Evolutionary conservation across 495 filamentous ascomycete genomes (phyloP).

Genomic region (Cercophora samala): DNA sequence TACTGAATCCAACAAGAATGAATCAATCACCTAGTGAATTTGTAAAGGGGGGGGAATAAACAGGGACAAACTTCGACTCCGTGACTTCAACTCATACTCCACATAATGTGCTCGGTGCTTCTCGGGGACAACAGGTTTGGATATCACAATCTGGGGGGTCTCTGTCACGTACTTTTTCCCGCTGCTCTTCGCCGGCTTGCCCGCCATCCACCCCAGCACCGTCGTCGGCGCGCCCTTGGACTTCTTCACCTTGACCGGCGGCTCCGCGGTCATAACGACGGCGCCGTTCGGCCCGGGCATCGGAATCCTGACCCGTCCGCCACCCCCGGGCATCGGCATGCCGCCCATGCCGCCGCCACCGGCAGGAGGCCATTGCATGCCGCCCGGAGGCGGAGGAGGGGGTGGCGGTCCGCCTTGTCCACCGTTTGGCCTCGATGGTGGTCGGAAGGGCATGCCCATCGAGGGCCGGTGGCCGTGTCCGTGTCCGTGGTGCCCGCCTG

Average conservation of each 20-base stretch:
- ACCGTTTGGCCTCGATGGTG: constrained; percentile 16
- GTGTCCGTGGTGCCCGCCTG: constrained; percentile 9
- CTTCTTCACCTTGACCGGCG: neutral
- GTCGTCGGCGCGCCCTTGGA: constrained; percentile 2
- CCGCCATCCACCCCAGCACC: constrained; percentile 42
- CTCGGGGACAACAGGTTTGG: constrained; percentile 1
- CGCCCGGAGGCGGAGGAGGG: constrained; percentile 20
- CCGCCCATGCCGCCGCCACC: constrained; percentile 6
- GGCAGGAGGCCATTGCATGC: neutral
- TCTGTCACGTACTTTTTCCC: constrained; percentile 34
- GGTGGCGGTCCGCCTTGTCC: constrained; percentile 20
- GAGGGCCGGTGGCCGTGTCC: neutral
- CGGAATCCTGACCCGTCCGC: neutral
- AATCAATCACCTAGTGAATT: too few species aligned
- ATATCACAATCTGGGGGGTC: neutral
- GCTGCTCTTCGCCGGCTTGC: constrained; percentile 33
- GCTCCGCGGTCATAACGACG: constrained; percentile 10
- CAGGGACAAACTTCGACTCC: constrained; percentile 18
- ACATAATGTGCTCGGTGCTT: constrained; percentile 13
- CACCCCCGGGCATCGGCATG: constrained; percentile 6
- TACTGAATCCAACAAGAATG: too few species aligned
- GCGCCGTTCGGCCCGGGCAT: constrained; percentile 5
- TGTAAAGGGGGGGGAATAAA: neutral
- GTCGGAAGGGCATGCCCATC: neutral
- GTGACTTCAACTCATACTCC: constrained; percentile 4